Evolutionary conservation across 2,329 filamentous ascomycete genomes (phyloP).

Genomic region (Colletotrichum nymphaeae): DNA sequence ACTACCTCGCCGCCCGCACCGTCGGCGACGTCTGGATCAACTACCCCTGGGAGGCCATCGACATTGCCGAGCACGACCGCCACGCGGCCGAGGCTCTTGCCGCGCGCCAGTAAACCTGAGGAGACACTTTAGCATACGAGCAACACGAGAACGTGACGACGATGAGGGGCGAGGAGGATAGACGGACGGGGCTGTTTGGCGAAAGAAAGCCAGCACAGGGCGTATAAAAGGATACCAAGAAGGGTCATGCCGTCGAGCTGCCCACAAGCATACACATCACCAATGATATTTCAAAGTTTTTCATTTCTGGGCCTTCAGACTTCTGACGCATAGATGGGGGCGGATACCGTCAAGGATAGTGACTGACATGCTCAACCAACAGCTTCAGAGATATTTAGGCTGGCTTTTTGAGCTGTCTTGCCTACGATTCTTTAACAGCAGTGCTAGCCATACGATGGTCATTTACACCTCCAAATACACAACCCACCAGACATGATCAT

Average conservation of each 20-base stretch:
- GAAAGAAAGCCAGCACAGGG: not conserved
- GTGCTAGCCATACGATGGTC: not conserved
- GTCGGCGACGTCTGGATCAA: constrained; percentile 98
- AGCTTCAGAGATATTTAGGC: not conserved
- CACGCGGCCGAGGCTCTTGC: constrained; percentile 63
- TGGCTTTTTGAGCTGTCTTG: no score
- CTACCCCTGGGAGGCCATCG: constrained; percentile 97
- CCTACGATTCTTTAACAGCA: no score
- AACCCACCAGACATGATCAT: not conserved
- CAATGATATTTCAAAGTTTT: constrained; percentile 29
- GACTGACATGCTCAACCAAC: not conserved
- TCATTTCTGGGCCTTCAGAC: not conserved
- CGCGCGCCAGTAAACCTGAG: constrained; percentile 37
- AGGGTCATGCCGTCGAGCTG: constrained; percentile 24
- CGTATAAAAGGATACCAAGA: constrained; percentile 30
- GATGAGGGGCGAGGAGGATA: not conserved
- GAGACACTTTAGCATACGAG: constrained; percentile 3
- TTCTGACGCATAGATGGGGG: not conserved
- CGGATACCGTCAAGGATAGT: not conserved
- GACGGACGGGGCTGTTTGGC: constrained; percentile 12
- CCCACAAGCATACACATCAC: constrained; percentile 23
- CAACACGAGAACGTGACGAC: constrained; percentile 7
- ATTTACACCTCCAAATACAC: not conserved
- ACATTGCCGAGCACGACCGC: constrained; percentile 92
- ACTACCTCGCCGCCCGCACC: constrained; percentile 88